Percentiles rank a stretch among this genome's conserved stretches.
Conservation (phyloP, 768 basidiomycete genomes). For the Rhodotorula taiwanensis region DNA sequence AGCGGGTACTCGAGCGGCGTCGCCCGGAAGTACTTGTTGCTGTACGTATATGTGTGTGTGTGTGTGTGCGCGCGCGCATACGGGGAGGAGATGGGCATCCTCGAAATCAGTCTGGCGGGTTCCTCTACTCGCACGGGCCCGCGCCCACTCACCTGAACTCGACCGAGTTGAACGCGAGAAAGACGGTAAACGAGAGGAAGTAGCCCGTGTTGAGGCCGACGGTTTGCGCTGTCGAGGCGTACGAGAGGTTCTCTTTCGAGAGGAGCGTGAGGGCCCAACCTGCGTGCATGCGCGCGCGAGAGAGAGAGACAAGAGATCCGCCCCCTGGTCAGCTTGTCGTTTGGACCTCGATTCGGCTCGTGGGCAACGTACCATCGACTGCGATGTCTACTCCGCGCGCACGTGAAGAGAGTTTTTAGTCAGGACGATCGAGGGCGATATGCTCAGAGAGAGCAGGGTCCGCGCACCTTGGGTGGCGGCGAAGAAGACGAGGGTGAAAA, state of each 20-base stretch:
- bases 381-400: too few species aligned
- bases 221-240: slow-evolving; percentile 96
- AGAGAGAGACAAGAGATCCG: neutral
- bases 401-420: too few species aligned
- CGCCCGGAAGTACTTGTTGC: slow-evolving; percentile 50
- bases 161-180: slow-evolving; percentile 90
- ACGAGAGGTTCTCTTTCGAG: slow-evolving; percentile 87
- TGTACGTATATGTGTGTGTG: slow-evolving; percentile 33
- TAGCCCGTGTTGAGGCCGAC: slow-evolving; percentile 93
- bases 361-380: slow-evolving; percentile 77
- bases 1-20: slow-evolving; percentile 47
- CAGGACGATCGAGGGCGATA: too few species aligned
- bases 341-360: too few species aligned
- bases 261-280: slow-evolving; percentile 55
- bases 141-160: slow-evolving; percentile 61
- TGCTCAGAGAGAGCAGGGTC: too few species aligned
- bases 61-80: too few species aligned
- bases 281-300: neutral
- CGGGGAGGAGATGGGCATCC: too few species aligned
- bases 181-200: slow-evolving; percentile 93
- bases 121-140: too few species aligned
- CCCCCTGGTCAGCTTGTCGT: too few species aligned
- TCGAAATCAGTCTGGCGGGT: too few species aligned
- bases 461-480: slow-evolving; percentile 91
- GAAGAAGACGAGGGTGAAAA: slow-evolving; percentile 83